Percentiles rank a stretch among this genome's conserved stretches.
phyloP scores from a whole-genome alignment of 805 yeast species.

The Aciculoconidium aculeatum region DNA sequence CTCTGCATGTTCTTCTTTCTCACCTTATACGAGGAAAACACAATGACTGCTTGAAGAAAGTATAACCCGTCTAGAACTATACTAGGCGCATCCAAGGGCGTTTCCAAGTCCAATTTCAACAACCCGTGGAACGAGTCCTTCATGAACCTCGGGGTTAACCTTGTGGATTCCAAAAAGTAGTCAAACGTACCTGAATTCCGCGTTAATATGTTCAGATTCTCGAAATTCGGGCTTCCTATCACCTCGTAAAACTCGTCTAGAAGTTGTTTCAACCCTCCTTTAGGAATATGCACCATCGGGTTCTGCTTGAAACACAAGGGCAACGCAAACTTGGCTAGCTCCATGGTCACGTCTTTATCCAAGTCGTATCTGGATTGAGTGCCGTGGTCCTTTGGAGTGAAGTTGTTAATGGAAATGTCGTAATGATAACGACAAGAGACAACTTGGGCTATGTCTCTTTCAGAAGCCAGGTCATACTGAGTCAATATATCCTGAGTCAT shows the following conservation, averaged over 20 bases:
- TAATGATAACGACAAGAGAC: constrained; percentile 76
- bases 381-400: constrained; percentile 63
- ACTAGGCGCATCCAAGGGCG: constrained; percentile 8
- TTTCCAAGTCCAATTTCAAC: constrained; percentile 20
- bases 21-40: constrained; percentile 60
- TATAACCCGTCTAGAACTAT: constrained; percentile 53
- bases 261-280: constrained; percentile 65
- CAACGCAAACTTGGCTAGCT: constrained; percentile 45
- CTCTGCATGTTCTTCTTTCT: constrained; percentile 77
- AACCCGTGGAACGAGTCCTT: constrained; percentile 50
- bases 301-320: constrained; percentile 52
- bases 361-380: constrained; percentile 24
- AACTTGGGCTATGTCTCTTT: constrained; percentile 69
- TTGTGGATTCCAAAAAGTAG: constrained; percentile 40
- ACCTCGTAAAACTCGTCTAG: constrained; percentile 69
- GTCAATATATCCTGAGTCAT: constrained; percentile 52
- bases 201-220: constrained; percentile 32
- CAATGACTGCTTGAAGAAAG: constrained; percentile 61
- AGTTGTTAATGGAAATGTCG: constrained; percentile 50
- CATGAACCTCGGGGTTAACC: constrained; percentile 40
- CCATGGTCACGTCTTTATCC: constrained; percentile 23
- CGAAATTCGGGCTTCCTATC: constrained; percentile 58
- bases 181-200: constrained; percentile 43
- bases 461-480: constrained; percentile 39
- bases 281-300: constrained; percentile 53